phyloP scores from a whole-genome alignment of 345 rosid species.

The Lagerstroemia speciosa region DNA sequence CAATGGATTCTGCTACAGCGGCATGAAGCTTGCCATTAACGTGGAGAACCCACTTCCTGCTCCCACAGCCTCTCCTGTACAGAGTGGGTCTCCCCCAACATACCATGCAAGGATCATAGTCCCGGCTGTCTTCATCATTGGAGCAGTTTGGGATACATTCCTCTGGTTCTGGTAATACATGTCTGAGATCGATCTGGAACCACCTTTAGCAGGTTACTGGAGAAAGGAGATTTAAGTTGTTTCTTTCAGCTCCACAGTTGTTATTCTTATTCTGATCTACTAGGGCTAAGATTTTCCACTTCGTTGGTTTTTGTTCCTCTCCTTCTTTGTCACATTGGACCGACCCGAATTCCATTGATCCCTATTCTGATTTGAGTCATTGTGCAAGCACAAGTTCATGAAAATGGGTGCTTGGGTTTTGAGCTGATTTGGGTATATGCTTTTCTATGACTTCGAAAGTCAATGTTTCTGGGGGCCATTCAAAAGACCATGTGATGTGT shows the following conservation, averaged over 20 bases:
- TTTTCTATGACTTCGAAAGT: neutral
- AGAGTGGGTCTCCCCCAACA: constrained; percentile 21
- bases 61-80: constrained; percentile 37
- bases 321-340: neutral
- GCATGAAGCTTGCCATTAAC: constrained; percentile 57
- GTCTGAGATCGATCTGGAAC: neutral
- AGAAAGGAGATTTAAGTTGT: neutral
- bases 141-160: constrained; percentile 46
- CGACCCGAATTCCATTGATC: neutral
- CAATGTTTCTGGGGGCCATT: neutral
- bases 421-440: neutral
- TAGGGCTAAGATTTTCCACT: neutral
- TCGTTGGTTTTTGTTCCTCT: too few relatives aligned
- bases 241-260: too few relatives aligned
- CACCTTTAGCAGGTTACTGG: neutral
- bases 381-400: neutral
- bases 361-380: neutral
- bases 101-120: constrained; percentile 27
- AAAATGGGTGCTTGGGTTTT: neutral
- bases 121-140: constrained; percentile 35
- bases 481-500: neutral
- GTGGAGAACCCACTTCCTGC: constrained; percentile 73
- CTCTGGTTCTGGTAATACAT: constrained; percentile 25
- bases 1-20: constrained; percentile 72
- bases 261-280: too few relatives aligned